These are phyloP conservation scores for Heliosperma pusillum DNA, from an alignment of 148 eudicot genomes.

Conservation along the genomic window DNA sequence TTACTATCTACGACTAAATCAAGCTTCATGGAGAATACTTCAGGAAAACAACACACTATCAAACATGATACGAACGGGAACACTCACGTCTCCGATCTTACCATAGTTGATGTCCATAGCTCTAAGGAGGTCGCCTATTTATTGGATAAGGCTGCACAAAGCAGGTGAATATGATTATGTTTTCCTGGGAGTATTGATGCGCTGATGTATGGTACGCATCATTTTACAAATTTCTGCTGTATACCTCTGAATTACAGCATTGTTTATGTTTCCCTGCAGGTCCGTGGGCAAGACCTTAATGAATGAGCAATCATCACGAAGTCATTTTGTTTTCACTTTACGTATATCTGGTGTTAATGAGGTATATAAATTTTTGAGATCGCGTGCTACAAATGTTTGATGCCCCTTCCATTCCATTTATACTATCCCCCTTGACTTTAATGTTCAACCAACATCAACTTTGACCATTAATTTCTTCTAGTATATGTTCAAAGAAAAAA, in stretches of 20 bases:
- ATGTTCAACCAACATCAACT: neutral
- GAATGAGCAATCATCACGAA: slow-evolving; percentile 98
- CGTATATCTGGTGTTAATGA: slow-evolving; percentile 88
- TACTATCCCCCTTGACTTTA: neutral
- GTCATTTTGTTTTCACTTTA: slow-evolving; percentile 92
- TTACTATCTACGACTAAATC: slow-evolving; percentile 56
- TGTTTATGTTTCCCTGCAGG: slow-evolving; percentile 35
- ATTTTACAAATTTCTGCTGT: neutral
- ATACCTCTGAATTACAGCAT: neutral
- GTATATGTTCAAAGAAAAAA: neutral
- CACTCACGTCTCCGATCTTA: slow-evolving; percentile 88
- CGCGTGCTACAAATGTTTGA: neutral
- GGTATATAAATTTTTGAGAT: slow-evolving; percentile 33
- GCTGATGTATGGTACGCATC: neutral
- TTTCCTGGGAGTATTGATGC: neutral
- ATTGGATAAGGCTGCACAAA: slow-evolving; percentile 83
- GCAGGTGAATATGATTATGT: slow-evolving; percentile 58
- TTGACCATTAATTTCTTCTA: neutral
- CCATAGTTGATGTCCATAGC: slow-evolving; percentile 79
- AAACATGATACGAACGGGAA: slow-evolving; percentile 91
- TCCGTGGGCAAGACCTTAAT: slow-evolving; percentile 92
- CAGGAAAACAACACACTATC: slow-evolving; percentile 79
- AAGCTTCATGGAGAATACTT: slow-evolving; percentile 40
- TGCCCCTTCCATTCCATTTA: neutral
- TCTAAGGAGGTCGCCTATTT: slow-evolving; percentile 85